phyloP scores from a whole-genome alignment of 78 protist species.

The Dictyostelium firmibasis region DNA sequence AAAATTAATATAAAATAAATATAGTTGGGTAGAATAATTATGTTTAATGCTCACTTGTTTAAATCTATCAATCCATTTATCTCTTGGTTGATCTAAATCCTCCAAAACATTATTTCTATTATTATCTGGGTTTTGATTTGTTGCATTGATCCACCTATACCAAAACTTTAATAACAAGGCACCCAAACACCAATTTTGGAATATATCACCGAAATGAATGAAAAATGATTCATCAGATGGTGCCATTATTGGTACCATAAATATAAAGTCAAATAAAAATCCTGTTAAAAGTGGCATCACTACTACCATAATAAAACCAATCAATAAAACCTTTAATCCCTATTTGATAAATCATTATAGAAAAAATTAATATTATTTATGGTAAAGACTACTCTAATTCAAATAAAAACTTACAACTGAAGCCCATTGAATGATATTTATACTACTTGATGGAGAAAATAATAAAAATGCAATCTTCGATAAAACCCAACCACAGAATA shows the following conservation, averaged over 20 bases:
- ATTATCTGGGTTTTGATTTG: not conserved
- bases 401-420: slow-evolving; percentile 2
- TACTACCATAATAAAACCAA: not conserved
- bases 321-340: not conserved
- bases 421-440: slow-evolving; percentile 19
- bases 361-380: not conserved
- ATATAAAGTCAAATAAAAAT: slow-evolving; percentile 30
- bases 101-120: slow-evolving; percentile 22
- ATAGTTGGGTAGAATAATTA: not conserved
- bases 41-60: not conserved
- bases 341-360: not conserved
- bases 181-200: slow-evolving; percentile 58
- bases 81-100: slow-evolving; percentile 48
- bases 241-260: slow-evolving; percentile 40
- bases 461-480: not conserved
- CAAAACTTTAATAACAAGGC: slow-evolving; percentile 37
- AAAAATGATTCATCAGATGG: slow-evolving; percentile 55
- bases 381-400: too few species aligned
- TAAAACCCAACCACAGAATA: not conserved
- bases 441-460: not conserved
- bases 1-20: too few species aligned
- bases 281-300: slow-evolving; percentile 46
- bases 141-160: slow-evolving; percentile 47
- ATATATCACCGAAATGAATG: not conserved
- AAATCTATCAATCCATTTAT: slow-evolving; percentile 64